A percentile compares a stretch with the other conserved stretches of the same genome.
These are phyloP conservation scores for Santalum album DNA, from an alignment of 164 flowering plant species.

Conservation along the genomic window DNA sequence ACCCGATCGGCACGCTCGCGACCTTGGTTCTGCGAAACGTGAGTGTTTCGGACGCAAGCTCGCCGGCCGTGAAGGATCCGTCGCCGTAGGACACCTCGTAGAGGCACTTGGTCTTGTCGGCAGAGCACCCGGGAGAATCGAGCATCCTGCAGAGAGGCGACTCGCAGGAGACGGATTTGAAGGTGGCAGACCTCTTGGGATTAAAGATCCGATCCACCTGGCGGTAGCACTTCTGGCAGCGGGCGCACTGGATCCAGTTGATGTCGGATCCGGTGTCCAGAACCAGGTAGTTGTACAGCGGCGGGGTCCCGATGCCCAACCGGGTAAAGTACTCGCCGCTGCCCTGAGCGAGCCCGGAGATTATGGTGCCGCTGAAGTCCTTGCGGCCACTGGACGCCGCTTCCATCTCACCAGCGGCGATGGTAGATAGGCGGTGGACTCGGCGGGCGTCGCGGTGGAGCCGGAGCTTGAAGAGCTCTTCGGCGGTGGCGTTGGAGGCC, in stretches of 20 bases:
- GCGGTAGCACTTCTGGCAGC: conserved; percentile 74
- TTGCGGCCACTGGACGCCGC: conserved; percentile 1
- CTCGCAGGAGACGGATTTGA: conserved; percentile 32
- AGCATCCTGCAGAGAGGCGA: conserved; percentile 57
- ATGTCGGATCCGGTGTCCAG: conserved; percentile 94
- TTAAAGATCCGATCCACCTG: conserved; percentile 82
- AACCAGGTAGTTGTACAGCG: conserved; percentile 64
- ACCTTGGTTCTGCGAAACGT: conserved; percentile 58
- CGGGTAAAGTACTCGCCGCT: conserved; percentile 96
- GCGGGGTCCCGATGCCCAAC: conserved; percentile 80
- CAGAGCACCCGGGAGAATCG: conserved; percentile 60
- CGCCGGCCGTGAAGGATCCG: conserved; percentile 87
- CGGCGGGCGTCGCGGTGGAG: conserved; percentile 52
- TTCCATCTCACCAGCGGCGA: conserved; percentile 1
- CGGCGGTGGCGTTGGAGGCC: conserved; percentile 23
- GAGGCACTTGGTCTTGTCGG: conserved; percentile 29
- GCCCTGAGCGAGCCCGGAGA: conserved; percentile 76
- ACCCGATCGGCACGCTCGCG: conserved; percentile 59
- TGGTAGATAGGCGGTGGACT: conserved; percentile 20
- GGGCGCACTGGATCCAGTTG: conserved; percentile 88
- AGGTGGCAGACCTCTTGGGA: conserved; percentile 54
- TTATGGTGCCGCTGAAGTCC: conserved; percentile 64
- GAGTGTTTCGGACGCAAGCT: conserved; percentile 74
- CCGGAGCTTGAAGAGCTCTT: conserved; percentile 47
- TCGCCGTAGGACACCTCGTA: conserved; percentile 94